A percentile compares a stretch with the other conserved stretches of the same genome.
These are phyloP conservation scores for Kalanchoe fedtschenkoi DNA, from an alignment of 164 flowering plant species.

Conservation along the genomic window DNA sequence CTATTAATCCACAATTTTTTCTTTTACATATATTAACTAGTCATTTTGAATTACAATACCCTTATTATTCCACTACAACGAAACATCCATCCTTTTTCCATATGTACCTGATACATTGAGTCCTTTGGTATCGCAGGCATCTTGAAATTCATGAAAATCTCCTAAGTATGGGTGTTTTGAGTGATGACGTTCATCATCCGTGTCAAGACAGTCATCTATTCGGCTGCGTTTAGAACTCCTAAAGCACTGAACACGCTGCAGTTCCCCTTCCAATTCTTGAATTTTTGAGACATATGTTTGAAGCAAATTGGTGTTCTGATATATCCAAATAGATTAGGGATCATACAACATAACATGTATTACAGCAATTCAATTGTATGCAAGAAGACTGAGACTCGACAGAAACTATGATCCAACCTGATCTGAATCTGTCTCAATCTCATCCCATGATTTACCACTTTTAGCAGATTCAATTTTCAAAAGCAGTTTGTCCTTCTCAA, in stretches of 20 bases:
- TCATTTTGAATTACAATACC: no score
- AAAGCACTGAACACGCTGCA: conserved; percentile 36
- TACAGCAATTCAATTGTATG: neutral
- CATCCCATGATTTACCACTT: conserved; percentile 78
- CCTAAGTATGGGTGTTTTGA: conserved; percentile 22
- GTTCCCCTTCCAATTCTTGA: conserved; percentile 76
- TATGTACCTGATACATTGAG: conserved; percentile 32
- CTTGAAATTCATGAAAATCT: conserved; percentile 25
- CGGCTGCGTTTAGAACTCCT: conserved; percentile 20
- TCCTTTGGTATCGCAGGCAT: conserved; percentile 36
- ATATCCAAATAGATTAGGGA: neutral
- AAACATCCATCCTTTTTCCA: conserved; percentile 7
- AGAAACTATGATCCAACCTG: conserved; percentile 32
- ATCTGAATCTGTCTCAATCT: conserved; percentile 35
- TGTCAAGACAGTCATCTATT: conserved; percentile 35
- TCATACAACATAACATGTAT: neutral
- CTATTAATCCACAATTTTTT: neutral
- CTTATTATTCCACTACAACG: neutral
- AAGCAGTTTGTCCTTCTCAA: conserved; percentile 69
- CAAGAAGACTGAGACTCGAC: neutral
- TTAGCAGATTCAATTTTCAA: conserved; percentile 69
- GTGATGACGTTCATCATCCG: conserved; percentile 46
- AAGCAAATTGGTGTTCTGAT: conserved; percentile 56
- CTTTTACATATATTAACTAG: no score
- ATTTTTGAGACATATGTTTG: conserved; percentile 58